A percentile compares a stretch with the other conserved stretches of the same genome.
Conservation (phyloP, 306 rosid genomes). For the Cicer pinnatifidum region DNA sequence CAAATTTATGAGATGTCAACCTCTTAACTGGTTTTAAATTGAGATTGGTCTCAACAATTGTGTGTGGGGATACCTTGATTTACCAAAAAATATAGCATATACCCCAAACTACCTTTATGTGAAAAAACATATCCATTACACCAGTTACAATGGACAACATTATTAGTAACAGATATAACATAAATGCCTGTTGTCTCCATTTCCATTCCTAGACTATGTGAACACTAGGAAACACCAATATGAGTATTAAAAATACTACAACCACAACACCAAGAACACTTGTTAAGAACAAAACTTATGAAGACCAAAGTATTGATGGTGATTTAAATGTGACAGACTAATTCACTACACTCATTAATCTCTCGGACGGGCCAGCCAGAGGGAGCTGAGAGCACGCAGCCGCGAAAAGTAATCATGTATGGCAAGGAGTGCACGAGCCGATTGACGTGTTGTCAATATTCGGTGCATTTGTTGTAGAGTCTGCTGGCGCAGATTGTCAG, state of each 20-base stretch:
- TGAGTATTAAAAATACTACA: slow-evolving; percentile 40
- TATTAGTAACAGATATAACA: slow-evolving; percentile 39
- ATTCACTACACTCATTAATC: slow-evolving; percentile 55
- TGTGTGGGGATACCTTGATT: no score
- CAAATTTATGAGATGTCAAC: no score
- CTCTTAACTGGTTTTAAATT: no score
- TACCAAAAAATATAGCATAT: neutral
- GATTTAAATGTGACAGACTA: slow-evolving; percentile 39
- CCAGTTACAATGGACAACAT: slow-evolving; percentile 49
- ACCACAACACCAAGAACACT: slow-evolving; percentile 42
- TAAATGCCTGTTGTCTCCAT: slow-evolving; percentile 43
- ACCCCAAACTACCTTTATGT: slow-evolving; percentile 30
- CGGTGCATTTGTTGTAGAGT: slow-evolving; percentile 98
- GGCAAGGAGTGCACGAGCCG: slow-evolving; percentile 95
- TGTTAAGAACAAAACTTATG: slow-evolving; percentile 36
- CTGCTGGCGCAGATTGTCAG: slow-evolving; percentile 95
- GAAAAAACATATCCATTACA: slow-evolving; percentile 16
- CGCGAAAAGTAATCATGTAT: slow-evolving; percentile 86
- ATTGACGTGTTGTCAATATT: slow-evolving; percentile 88
- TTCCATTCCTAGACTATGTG: slow-evolving; percentile 45
- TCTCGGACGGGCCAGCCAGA: slow-evolving; percentile 97
- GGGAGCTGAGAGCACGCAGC: slow-evolving; percentile 93
- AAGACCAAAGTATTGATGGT: slow-evolving; percentile 39
- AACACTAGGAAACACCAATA: slow-evolving; percentile 40
- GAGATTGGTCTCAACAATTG: no score